A percentile compares a stretch with the other conserved stretches of the same genome.
phyloP scores from a whole-genome alignment of 2,329 filamentous ascomycete genomes.

The Fusarium goolgardi region DNA sequence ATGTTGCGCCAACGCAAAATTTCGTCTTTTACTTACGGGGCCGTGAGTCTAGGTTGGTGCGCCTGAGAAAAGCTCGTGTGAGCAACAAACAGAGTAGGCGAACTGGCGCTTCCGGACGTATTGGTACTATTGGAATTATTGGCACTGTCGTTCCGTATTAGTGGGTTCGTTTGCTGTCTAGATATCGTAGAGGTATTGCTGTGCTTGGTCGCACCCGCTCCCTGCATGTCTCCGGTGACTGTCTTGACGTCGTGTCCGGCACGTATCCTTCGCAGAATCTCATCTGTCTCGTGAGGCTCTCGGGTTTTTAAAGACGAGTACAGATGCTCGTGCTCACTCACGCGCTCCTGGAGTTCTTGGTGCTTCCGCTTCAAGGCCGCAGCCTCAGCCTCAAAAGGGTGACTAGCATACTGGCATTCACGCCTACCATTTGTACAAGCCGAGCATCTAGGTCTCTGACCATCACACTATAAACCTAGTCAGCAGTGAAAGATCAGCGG shows the following conservation, averaged over 20 bases:
- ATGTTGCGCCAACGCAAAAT: too few relatives aligned
- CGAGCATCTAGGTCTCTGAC: constrained; percentile 28
- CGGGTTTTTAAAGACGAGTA: constrained; percentile 16
- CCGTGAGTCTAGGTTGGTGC: constrained; percentile 11
- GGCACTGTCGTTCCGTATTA: constrained; percentile 3
- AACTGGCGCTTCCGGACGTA: constrained; percentile 9
- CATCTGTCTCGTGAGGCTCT: constrained; percentile 23
- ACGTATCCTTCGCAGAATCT: constrained; percentile 30
- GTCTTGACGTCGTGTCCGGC: constrained; percentile 21
- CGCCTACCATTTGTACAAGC: constrained; percentile 10
- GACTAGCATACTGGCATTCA: constrained; percentile 26
- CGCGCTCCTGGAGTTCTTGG: constrained; percentile 12
- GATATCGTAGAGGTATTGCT: neutral
- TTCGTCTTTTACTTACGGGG: constrained; percentile 14
- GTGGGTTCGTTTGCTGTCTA: neutral
- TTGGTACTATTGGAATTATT: constrained; percentile 7
- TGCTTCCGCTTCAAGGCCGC: constrained; percentile 24
- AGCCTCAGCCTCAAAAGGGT: constrained; percentile 21
- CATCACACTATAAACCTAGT: constrained; percentile 22
- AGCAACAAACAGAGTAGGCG: neutral
- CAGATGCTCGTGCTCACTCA: constrained; percentile 16
- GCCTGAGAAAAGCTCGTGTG: constrained; percentile 1
- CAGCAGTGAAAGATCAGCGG: neutral
- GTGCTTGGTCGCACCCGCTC: neutral
- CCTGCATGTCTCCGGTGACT: constrained; percentile 9